Conservation (phyloP, 306 rosid genomes). For the Datisca glomerata region DNA sequence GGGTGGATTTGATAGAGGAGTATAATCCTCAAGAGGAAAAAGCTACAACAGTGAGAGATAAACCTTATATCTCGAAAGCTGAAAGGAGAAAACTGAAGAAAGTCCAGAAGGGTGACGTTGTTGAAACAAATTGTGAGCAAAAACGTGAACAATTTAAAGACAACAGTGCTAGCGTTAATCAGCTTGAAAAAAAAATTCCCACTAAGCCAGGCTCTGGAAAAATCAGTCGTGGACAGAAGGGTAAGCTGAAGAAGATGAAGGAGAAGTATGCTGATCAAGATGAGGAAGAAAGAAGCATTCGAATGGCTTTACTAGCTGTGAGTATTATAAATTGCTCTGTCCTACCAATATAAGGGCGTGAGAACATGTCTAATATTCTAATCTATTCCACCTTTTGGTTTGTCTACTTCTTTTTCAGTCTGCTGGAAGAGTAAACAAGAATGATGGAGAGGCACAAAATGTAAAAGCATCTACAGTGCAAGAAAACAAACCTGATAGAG, state of each 20-base stretch:
- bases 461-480: constrained; percentile 24
- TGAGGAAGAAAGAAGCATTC: constrained; percentile 90
- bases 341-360: neutral
- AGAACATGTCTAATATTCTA: too few relatives aligned
- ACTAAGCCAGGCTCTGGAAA: constrained; percentile 49
- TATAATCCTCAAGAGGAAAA: constrained; percentile 35
- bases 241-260: constrained; percentile 83
- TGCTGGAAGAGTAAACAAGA: constrained; percentile 62
- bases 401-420: constrained; percentile 45
- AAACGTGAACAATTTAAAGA: constrained; percentile 26
- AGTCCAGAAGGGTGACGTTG: constrained; percentile 36
- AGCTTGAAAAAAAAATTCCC: constrained; percentile 35
- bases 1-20: constrained; percentile 30
- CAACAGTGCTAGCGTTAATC: constrained; percentile 24
- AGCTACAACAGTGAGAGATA: constrained; percentile 51
- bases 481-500: constrained; percentile 34
- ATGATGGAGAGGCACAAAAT: constrained; percentile 28
- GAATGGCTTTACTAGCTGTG: constrained; percentile 96
- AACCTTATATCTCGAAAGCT: constrained; percentile 77
- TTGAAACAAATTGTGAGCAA: constrained; percentile 34
- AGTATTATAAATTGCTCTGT: constrained; percentile 27
- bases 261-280: constrained; percentile 96
- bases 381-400: constrained; percentile 3
- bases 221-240: constrained; percentile 74
- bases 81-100: constrained; percentile 88